phyloP scores from a whole-genome alignment of 176 grass and related monocot genomes.

The Elaeis guineensis region DNA sequence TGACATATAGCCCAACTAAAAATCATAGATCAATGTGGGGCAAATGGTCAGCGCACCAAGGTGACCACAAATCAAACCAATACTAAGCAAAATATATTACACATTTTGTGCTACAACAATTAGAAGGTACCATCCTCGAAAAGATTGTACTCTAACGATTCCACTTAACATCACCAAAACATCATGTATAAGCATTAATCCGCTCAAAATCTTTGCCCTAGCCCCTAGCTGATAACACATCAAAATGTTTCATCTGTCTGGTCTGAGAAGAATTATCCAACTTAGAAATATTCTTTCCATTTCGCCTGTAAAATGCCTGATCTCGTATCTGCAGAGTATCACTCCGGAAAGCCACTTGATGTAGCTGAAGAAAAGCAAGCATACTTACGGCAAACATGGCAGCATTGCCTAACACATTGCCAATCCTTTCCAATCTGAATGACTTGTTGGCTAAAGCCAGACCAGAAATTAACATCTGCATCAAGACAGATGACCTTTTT shows the following conservation, averaged over 20 bases:
- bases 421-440: slow-evolving; percentile 29
- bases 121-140: too few species aligned
- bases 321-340: slow-evolving; percentile 13
- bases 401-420: slow-evolving; percentile 47
- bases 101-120: too few species aligned
- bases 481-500: slow-evolving; percentile 37
- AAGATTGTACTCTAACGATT: too few species aligned
- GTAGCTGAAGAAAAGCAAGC: background rate
- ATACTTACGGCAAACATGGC: slow-evolving; percentile 59
- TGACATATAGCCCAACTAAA: too few species aligned
- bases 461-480: slow-evolving; percentile 40
- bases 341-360: slow-evolving; percentile 14
- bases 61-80: too few species aligned
- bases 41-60: too few species aligned
- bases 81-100: too few species aligned
- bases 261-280: background rate
- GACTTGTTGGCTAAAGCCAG: slow-evolving; percentile 51
- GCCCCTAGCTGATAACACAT: slow-evolving; percentile 42
- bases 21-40: too few species aligned
- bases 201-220: slow-evolving; percentile 9
- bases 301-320: slow-evolving; percentile 19
- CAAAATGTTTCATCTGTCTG: slow-evolving; percentile 16
- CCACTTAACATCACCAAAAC: too few species aligned
- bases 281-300: background rate
- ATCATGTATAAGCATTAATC: too few species aligned